Evolutionary conservation across 2,329 filamentous ascomycete genomes (phyloP), one percentile per base, ranked within the genome.

Genomic region (Cladosporium velox): DNA sequence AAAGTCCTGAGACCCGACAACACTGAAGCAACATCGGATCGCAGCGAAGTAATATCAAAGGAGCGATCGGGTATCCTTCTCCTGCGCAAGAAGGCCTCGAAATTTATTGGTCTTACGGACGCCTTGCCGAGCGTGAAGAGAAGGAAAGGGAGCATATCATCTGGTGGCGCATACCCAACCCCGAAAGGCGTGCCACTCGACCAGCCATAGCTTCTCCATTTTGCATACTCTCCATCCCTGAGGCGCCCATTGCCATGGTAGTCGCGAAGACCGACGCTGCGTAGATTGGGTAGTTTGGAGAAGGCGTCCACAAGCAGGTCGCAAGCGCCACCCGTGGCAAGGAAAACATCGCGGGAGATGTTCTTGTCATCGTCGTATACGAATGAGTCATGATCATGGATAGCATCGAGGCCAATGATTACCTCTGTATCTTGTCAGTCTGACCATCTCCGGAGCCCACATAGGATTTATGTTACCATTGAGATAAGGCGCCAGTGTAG

Each of bases 271-370:
- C 86, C 84, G 15, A 90, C 74, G 0, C 82, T 85, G 34, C 84
- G 76, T 5, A 90, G 81, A 64, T 86, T 85, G 0, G 75, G 72
- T 4, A 91, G 79, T 38, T 84, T 82, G 11, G 74, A 71, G 62
- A 90, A 85, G 1, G 87, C 88, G 35, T 85, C 80, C 0, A 80
- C 77, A 18, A 90, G 81, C 81, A 90, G 81, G 7, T 83, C 79
- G 1, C 80, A 74, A 28, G 85, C 84, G 1, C 78, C 72, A 0
- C 87, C 86, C 0, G 80, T 82, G 32, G 67, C 67, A 7, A 79
- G 18, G 4, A 82, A 65, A 2, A 67, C 32, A 1, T 69, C 63
- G 1, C 68, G 68, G 11, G 4, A 49, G 12, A 70, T 55, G 24
- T 24, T 24, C 24, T 24, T 24, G 24, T 24, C 24, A 69, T 24